Evolutionary conservation across 305 asterid species (phyloP).

Genomic region (Fraxinus ornus): DNA sequence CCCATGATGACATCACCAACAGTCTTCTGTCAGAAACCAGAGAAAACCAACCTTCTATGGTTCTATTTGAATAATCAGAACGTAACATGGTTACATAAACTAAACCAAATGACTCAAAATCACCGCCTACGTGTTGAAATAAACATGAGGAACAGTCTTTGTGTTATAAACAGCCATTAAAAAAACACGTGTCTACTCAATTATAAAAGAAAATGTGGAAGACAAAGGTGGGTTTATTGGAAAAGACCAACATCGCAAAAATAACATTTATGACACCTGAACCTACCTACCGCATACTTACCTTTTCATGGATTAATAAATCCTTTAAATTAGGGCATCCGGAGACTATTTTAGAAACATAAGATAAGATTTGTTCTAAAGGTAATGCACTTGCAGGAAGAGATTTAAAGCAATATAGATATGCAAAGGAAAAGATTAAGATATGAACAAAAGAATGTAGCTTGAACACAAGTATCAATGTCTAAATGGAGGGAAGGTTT

Average conservation of each 20-base stretch:
- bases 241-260: constrained; percentile 2
- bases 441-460: background rate
- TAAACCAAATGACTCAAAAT: background rate
- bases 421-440: constrained; percentile 16
- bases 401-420: background rate
- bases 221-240: background rate
- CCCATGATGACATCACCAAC: background rate
- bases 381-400: constrained; percentile 5
- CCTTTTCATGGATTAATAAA: background rate
- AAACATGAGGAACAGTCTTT: background rate
- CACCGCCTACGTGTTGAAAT: background rate
- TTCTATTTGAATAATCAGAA: background rate
- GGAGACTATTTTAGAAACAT: constrained; percentile 2
- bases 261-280: background rate
- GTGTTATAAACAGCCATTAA: background rate
- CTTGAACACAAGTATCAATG: constrained; percentile 1
- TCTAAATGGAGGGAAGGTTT: constrained; percentile 34
- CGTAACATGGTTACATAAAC: background rate
- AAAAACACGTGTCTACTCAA: background rate
- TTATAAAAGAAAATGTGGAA: background rate
- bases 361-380: background rate
- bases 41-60: background rate
- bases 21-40: background rate
- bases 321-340: background rate
- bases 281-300: background rate